Conservation (phyloP, 768 basidiomycete genomes). For the Xanthoconium stramineum region DNA sequence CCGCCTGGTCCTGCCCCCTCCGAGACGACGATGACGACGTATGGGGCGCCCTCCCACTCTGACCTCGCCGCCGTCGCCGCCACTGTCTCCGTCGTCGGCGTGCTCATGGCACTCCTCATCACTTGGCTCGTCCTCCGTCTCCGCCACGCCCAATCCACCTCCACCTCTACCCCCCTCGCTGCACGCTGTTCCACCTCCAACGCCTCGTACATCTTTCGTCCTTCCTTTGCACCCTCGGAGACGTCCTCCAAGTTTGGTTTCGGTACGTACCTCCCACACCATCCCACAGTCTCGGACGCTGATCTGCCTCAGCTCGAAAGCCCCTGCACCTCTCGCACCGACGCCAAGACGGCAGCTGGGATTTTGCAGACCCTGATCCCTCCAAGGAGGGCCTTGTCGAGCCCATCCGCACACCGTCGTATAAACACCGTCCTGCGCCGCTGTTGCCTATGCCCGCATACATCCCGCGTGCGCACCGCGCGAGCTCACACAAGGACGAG, state of each 20-base stretch:
- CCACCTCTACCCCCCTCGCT: background rate
- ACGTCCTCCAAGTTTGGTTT: constrained; percentile 29
- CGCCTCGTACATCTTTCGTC: constrained; percentile 14
- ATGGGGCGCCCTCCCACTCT: constrained; percentile 11
- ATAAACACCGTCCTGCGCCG: constrained; percentile 18
- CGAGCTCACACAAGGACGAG: constrained; percentile 25
- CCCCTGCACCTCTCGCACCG: constrained; percentile 22
- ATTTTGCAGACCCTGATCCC: constrained; percentile 31
- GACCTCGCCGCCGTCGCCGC: constrained; percentile 24
- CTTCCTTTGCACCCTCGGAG: constrained; percentile 24
- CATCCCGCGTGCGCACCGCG: constrained; percentile 8
- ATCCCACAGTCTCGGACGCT: background rate
- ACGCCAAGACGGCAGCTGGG: constrained; percentile 24
- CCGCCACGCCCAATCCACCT: constrained; percentile 3
- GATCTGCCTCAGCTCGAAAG: constrained; percentile 15
- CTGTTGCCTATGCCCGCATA: background rate
- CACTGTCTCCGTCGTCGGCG: constrained; percentile 25
- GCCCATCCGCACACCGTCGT: background rate
- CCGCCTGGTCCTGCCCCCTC: background rate
- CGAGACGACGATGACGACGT: background rate
- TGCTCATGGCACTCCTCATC: constrained; percentile 24
- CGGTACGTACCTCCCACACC: constrained; percentile 9
- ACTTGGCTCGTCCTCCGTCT: constrained; percentile 26
- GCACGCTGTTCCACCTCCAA: constrained; percentile 1
- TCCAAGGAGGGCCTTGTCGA: constrained; percentile 5